A percentile compares a stretch with the other conserved stretches of the same genome.
Evolutionary conservation across 2,329 filamentous ascomycete species (phyloP).

Genomic region (Fusarium transvaalense): DNA sequence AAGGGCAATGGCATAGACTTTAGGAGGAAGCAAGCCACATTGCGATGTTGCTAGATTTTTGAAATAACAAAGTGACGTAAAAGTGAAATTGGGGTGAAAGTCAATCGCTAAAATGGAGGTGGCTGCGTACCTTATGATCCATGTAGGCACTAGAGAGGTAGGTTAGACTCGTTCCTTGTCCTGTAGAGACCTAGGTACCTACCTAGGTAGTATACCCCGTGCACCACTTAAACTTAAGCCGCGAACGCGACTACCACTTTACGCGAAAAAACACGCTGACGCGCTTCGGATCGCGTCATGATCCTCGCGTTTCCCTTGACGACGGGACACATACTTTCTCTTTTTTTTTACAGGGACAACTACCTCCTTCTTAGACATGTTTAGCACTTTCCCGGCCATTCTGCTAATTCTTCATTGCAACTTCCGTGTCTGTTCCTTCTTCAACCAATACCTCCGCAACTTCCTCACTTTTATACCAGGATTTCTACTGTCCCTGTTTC

Average conservation of each 20-base stretch:
- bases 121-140: too few species aligned
- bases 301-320: constrained; percentile 38
- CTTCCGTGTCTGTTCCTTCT: constrained; percentile 15
- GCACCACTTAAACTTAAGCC: constrained; percentile 6
- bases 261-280: constrained; percentile 15
- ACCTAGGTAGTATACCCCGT: too few species aligned
- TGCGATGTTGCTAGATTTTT: constrained; percentile 4
- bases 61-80: constrained; percentile 23
- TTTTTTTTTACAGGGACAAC: constrained; percentile 10
- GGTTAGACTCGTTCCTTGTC: too few species aligned
- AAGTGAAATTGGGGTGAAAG: neutral
- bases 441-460: neutral
- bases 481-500: neutral
- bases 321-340: constrained; percentile 33
- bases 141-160: too few species aligned
- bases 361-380: constrained; percentile 31
- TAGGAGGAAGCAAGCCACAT: neutral
- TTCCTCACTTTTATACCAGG: constrained; percentile 15
- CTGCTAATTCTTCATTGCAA: constrained; percentile 7
- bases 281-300: constrained; percentile 18
- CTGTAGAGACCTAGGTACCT: too few species aligned
- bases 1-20: neutral
- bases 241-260: constrained; percentile 10
- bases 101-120: neutral
- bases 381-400: constrained; percentile 18